These are phyloP conservation scores for Albophoma yamanashiensis DNA, from an alignment of 2,329 filamentous ascomycete species.

Conservation along the genomic window DNA sequence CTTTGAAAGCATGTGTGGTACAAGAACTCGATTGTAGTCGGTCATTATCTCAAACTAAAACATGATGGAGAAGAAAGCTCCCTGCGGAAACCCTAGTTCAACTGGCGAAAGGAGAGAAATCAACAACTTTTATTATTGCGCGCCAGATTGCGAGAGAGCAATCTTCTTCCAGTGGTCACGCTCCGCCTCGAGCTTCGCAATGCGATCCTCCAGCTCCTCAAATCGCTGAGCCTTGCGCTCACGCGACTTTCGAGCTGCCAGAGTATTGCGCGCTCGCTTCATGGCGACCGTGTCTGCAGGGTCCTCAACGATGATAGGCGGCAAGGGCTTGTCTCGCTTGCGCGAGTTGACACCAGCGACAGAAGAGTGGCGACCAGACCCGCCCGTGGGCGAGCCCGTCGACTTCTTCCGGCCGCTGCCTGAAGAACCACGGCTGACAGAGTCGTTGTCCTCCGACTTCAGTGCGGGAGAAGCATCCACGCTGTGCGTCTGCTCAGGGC, in stretches of 20 bases:
- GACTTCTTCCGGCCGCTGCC: slow-evolving; percentile 36
- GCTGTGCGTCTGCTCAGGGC: slow-evolving; percentile 13
- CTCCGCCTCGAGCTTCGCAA: slow-evolving; percentile 57
- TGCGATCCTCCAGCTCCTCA: slow-evolving; percentile 62
- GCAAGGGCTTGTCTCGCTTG: slow-evolving; percentile 70
- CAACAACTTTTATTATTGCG: slow-evolving; percentile 4
- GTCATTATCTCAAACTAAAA: background rate
- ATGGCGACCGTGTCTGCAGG: slow-evolving; percentile 64
- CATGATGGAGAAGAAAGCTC: background rate
- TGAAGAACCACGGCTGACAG: slow-evolving; percentile 24
- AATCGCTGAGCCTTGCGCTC: slow-evolving; percentile 73
- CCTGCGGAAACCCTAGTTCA: background rate
- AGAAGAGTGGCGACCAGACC: slow-evolving; percentile 49
- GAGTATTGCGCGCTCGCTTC: slow-evolving; percentile 89
- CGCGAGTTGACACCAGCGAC: slow-evolving; percentile 61
- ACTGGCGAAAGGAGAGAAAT: slow-evolving; percentile 4
- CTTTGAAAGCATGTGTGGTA: background rate
- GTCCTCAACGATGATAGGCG: slow-evolving; percentile 68
- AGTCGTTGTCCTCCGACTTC: slow-evolving; percentile 38
- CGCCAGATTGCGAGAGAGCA: slow-evolving; percentile 28
- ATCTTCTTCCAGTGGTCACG: slow-evolving; percentile 55
- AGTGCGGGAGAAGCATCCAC: slow-evolving; percentile 31
- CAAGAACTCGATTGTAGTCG: background rate
- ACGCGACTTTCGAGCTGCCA: slow-evolving; percentile 87
- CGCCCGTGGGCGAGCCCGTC: slow-evolving; percentile 28